Base-by-base conservation (phyloP, 345 rosid genomes). In the Rubroshorea leprosula region DNA sequence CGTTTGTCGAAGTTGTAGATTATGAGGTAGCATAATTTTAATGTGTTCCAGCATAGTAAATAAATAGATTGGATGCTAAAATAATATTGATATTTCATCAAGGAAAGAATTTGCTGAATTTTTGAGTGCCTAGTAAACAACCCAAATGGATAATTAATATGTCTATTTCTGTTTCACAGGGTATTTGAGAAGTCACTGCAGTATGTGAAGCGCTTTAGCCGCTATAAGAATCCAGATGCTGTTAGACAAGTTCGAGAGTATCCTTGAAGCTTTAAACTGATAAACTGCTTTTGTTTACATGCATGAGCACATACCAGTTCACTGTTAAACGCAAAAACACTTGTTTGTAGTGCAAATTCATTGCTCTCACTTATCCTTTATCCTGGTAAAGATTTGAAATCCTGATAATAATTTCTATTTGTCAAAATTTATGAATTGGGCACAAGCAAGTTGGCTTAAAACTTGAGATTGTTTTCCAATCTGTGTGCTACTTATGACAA, bases 161-260 rank as follows among this genome's bases (percentile, higher is more conserved):
- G 24, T 50, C 19, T 58, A 41, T 12, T 61, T 68, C 58, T 29
- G 13, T 54, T 43, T 50, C 75, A 63, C 81, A 93, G 99, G 65
- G 97, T 90, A 47, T 93, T 93, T 74, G 99, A 90, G 82, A 93
- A 93, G 71, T 93, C 97, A 1, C 78, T 90, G 79, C 99, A 93
- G 80, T 87, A 93, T 74, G 97, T 93, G 62, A 93, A 89, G 66
- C 96, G 96, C 49, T 93, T 93, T 63, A 91, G 98, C 76, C 96
- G 99, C 15, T 93, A 93, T 65, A 93, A 90, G 64, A 90, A 90
- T 64, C 96, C 99, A 2, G 99, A 93, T 73, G 99, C 97, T 72
- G 96, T 93, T 65, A 66, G 95, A 80, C 96, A 93, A 93, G 96
- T 85, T 67, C 75, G 97, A 81, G 99, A 90, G 96, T 87, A 93